These are phyloP conservation scores for Pseudogymnoascus sp. DNA, from an alignment of 2,329 filamentous ascomycete species.

Conservation along the genomic window DNA sequence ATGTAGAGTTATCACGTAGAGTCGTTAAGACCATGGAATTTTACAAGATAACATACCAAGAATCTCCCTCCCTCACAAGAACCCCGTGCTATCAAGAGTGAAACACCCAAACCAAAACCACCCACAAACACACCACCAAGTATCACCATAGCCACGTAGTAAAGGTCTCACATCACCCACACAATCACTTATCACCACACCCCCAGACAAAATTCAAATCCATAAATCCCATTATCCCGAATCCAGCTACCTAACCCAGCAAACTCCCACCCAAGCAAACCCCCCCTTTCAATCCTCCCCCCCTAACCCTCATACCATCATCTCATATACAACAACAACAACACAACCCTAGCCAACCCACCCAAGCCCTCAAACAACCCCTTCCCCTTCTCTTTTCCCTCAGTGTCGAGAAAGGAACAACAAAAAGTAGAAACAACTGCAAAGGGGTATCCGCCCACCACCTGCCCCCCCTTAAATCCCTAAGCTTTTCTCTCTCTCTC, in stretches of 20 bases:
- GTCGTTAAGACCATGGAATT: not conserved
- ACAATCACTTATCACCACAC: not conserved
- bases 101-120: not conserved
- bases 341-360: not conserved
- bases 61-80: too few relatives aligned
- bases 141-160: not conserved
- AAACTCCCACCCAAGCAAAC: not conserved
- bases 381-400: too few relatives aligned
- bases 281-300: not conserved
- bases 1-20: not conserved
- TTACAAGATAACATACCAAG: too few relatives aligned
- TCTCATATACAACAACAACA: not conserved
- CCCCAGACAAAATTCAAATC: not conserved
- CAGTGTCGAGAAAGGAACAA: not conserved
- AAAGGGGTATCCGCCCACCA: not conserved
- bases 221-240: not conserved
- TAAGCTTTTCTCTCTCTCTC: not conserved
- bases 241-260: not conserved
- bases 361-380: not conserved
- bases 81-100: not conserved
- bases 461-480: not conserved
- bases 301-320: not conserved
- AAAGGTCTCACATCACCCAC: not conserved
- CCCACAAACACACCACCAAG: not conserved
- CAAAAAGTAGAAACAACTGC: not conserved